A percentile compares a stretch with the other conserved stretches of the same genome.
Evolutionary conservation across 805 yeast species (phyloP).

Genomic region (Vanderwaltozyma tropicalis): DNA sequence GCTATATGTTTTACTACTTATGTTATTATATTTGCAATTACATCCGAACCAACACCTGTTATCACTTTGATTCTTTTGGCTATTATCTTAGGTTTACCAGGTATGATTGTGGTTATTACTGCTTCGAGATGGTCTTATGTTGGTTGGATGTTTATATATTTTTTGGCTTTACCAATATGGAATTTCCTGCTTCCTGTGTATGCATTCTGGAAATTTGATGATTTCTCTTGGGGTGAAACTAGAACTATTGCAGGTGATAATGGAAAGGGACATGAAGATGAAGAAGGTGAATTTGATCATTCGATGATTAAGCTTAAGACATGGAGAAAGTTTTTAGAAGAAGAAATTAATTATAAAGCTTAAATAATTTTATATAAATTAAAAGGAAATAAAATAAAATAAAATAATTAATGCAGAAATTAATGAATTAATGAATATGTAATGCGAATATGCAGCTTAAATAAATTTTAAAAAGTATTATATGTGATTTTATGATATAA

Average conservation of each 20-base stretch:
- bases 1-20: constrained; percentile 78
- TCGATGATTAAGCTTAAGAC: constrained; percentile 79
- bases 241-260: constrained; percentile 63
- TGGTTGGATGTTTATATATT: constrained; percentile 68
- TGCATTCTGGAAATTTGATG: constrained; percentile 92
- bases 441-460: neutral
- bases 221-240: constrained; percentile 94
- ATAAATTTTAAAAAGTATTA: too few relatives aligned
- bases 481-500: neutral
- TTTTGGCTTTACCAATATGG: constrained; percentile 85
- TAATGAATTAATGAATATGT: neutral
- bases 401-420: neutral
- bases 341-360: neutral
- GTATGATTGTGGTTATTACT: constrained; percentile 66
- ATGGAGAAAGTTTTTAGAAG: constrained; percentile 66
- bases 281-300: constrained; percentile 84
- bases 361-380: too few relatives aligned
- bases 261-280: constrained; percentile 32
- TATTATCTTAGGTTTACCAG: constrained; percentile 78
- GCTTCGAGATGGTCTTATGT: constrained; percentile 65
- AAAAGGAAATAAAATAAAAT: too few relatives aligned
- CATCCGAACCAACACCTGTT: constrained; percentile 66
- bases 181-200: constrained; percentile 78
- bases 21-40: constrained; percentile 60
- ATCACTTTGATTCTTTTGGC: constrained; percentile 67